phyloP scores from a whole-genome alignment of 345 rosid species.

The Nephelium lappaceum region DNA sequence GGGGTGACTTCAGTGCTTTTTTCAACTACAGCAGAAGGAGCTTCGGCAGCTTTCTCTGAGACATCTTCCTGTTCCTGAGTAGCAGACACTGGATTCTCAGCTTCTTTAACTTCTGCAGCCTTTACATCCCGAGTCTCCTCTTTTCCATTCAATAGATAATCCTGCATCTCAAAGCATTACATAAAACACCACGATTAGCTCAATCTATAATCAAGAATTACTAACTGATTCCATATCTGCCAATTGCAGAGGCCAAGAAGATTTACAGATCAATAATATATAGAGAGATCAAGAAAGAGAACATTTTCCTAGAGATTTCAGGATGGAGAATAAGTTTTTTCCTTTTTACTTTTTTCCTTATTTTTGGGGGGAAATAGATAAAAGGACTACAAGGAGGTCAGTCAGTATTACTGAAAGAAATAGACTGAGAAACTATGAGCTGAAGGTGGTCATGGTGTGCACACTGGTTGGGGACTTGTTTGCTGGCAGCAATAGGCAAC shows the following conservation, averaged over 20 bases:
- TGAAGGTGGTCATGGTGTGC: background rate
- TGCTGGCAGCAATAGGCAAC: background rate
- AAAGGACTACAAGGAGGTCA: no score
- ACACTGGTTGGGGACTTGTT: background rate
- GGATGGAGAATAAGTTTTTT: background rate
- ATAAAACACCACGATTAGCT: constrained; percentile 5
- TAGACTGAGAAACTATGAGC: background rate
- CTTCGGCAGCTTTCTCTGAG: constrained; percentile 47
- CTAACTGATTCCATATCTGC: background rate
- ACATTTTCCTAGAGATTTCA: background rate
- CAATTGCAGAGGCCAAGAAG: background rate
- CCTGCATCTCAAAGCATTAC: constrained; percentile 42
- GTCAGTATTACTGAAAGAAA: background rate
- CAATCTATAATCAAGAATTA: constrained; percentile 9
- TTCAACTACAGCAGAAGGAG: constrained; percentile 37
- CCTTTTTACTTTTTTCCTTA: no score
- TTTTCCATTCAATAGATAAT: constrained; percentile 69
- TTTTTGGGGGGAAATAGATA: background rate
- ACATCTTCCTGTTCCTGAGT: constrained; percentile 51
- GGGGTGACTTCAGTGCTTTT: constrained; percentile 32
- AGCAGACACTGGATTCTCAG: constrained; percentile 43
- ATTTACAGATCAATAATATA: background rate
- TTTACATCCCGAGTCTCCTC: constrained; percentile 57
- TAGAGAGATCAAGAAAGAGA: background rate
- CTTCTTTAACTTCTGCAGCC: constrained; percentile 58